Percentiles rank a stretch among this genome's conserved stretches.
Evolutionary conservation across 2,329 filamentous ascomycete genomes (phyloP).

Genomic region (Talaromyces sp.): DNA sequence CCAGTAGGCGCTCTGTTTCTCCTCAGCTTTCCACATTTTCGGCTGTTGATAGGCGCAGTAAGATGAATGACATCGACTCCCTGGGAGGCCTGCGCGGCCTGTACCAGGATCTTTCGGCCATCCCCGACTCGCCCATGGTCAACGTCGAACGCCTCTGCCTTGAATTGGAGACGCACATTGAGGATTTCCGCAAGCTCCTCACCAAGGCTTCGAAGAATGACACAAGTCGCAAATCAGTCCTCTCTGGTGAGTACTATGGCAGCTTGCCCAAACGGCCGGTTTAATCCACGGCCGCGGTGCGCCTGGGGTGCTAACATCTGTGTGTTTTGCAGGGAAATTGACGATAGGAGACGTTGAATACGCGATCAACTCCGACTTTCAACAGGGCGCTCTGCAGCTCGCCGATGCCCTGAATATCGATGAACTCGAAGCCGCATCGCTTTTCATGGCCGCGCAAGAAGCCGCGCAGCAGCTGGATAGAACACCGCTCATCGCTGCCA

Average conservation of each 20-base stretch:
- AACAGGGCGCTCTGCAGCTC: slow-evolving; percentile 73
- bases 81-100: slow-evolving; percentile 77
- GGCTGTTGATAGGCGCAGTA: slow-evolving; percentile 14
- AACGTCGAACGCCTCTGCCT: slow-evolving; percentile 64
- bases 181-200: slow-evolving; percentile 66
- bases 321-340: slow-evolving; percentile 61
- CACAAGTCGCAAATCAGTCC: slow-evolving; percentile 66
- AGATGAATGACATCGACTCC: slow-evolving; percentile 69
- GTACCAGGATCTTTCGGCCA: slow-evolving; percentile 75
- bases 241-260: slow-evolving; percentile 53
- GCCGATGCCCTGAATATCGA: slow-evolving; percentile 88
- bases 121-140: slow-evolving; percentile 66
- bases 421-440: slow-evolving; percentile 74
- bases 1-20: slow-evolving; percentile 22
- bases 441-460: slow-evolving; percentile 69
- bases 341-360: slow-evolving; percentile 69
- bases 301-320: slow-evolving; percentile 4
- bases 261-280: neutral
- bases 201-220: slow-evolving; percentile 72
- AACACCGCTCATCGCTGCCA: slow-evolving; percentile 68
- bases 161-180: slow-evolving; percentile 62
- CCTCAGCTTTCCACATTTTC: slow-evolving; percentile 11
- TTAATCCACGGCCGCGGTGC: neutral
- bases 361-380: slow-evolving; percentile 78
- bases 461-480: slow-evolving; percentile 67